Percentiles rank a stretch among this genome's conserved stretches.
Conservation (phyloP, 495 filamentous ascomycete species). For the Chaetomium tenue region DNA sequence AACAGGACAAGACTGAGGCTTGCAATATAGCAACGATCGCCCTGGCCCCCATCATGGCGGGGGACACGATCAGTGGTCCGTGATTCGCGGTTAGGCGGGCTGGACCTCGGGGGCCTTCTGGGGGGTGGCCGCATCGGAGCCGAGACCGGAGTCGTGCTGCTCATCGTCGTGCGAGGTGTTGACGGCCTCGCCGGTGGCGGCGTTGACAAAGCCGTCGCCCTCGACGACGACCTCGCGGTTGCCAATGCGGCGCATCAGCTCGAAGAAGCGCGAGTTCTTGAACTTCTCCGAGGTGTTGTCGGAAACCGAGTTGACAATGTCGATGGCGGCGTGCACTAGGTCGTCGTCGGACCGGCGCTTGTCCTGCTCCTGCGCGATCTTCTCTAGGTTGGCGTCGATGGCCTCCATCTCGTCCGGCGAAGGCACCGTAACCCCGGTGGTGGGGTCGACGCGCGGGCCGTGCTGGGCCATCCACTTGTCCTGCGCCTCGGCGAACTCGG, state of each 20-base stretch:
- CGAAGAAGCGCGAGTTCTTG: slow-evolving; percentile 44
- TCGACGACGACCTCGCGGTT: slow-evolving; percentile 42
- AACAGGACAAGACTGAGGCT: slow-evolving; percentile 5
- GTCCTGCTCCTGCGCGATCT: slow-evolving; percentile 28
- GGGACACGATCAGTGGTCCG: neutral
- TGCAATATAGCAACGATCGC: neutral
- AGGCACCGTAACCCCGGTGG: slow-evolving; percentile 8
- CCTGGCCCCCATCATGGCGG: neutral
- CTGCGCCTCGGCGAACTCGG: slow-evolving; percentile 28
- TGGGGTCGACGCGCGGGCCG: slow-evolving; percentile 25
- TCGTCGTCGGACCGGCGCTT: slow-evolving; percentile 31
- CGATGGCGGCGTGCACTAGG: slow-evolving; percentile 41
- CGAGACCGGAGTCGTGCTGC: slow-evolving; percentile 1
- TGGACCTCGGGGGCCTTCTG: neutral
- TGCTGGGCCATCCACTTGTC: slow-evolving; percentile 37
- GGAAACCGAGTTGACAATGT: slow-evolving; percentile 41
- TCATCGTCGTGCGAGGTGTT: slow-evolving; percentile 5
- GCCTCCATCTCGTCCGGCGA: slow-evolving; percentile 26
- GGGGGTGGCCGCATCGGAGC: neutral
- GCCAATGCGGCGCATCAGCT: slow-evolving; percentile 46
- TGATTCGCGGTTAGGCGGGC: neutral
- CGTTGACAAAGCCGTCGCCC: slow-evolving; percentile 41
- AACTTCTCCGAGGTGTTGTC: slow-evolving; percentile 45
- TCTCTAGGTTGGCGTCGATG: slow-evolving; percentile 23
- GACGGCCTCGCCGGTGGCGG: slow-evolving; percentile 30